Percentiles rank a stretch among this genome's conserved stretches.
Evolutionary conservation across 345 rosid species (phyloP).

Genomic region (Reutealis trisperma): DNA sequence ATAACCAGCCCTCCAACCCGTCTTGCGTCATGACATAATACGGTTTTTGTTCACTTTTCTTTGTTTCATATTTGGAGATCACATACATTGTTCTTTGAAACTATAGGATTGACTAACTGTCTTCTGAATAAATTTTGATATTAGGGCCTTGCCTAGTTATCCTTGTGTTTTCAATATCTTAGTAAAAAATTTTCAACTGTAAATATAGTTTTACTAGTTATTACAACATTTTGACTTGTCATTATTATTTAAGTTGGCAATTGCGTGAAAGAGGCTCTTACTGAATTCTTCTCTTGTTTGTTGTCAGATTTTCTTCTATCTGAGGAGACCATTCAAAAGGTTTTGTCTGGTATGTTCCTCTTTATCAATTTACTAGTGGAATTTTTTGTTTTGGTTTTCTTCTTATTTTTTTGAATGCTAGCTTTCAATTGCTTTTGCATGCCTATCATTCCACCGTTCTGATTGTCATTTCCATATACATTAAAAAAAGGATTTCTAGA

Average conservation of each 20-base stretch:
- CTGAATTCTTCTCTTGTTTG: slow-evolving; percentile 12
- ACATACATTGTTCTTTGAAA: too few species aligned
- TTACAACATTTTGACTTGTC: neutral
- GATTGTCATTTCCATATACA: neutral
- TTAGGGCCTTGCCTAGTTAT: neutral
- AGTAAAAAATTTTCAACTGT: too few species aligned
- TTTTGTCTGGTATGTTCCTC: slow-evolving; percentile 53
- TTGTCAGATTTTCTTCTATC: slow-evolving; percentile 50
- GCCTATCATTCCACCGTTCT: neutral
- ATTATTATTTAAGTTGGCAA: neutral
- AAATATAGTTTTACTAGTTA: neutral
- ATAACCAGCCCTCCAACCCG: too few species aligned
- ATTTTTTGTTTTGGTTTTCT: neutral
- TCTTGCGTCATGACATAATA: too few species aligned
- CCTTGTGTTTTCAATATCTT: neutral
- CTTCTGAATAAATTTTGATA: too few species aligned
- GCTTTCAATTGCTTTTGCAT: slow-evolving; percentile 12
- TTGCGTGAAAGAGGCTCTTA: neutral
- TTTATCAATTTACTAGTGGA: neutral
- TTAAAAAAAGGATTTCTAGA: slow-evolving; percentile 4
- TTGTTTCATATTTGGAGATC: too few species aligned
- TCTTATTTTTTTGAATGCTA: neutral
- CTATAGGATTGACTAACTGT: too few species aligned
- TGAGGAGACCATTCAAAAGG: slow-evolving; percentile 64
- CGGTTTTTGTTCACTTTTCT: too few species aligned